Evolutionary conservation across 1,284 basidiomycete genomes (phyloP), one percentile per base, ranked within the genome.

Genomic region (Microbotryum violaceum): DNA sequence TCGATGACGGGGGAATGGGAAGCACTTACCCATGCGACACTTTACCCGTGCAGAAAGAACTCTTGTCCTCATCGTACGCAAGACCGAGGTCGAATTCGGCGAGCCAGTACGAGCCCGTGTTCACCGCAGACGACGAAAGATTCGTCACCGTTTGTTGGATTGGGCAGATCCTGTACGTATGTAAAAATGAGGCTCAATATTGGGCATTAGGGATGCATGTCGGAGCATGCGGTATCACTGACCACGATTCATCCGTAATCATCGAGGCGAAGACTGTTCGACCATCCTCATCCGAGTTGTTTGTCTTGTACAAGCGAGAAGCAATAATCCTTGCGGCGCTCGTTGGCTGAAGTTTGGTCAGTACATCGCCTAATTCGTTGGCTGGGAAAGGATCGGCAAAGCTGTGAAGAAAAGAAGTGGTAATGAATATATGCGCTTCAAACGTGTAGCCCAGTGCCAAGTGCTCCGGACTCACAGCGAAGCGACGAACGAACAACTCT

Each of bases 81-180:
- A 42, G 37, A 42, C 37, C 37, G 37, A 42, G 37, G 16, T 42
- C 37, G 37, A 42, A 42, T 42, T 42, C 37, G 6, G 37, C 37
- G 14, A 42, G 37, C 37, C 37, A 42, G 37, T 42, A 42, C 37
- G 37, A 14, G 12, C 37, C 37, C 37, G 37, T 42, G 37, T 42
- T 42, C 37, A 42, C 37, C 10, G 37, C 10, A 18, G 58, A 29
- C 1, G 33, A 3, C 4, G 64, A 62, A 10, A 58, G 8, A 42
- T 62, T 61, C 31, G 64, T 25, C 2, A 66, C 69, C 2, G 55
- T 42, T 23, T 63, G 64, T 46, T 71, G 70, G 49, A 58, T 64
- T 0, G 68, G 48, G 62, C 69, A 70, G 16, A 23, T 46, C 37
- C 37, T 42, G 37, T 2, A 16, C 16, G 37, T 42, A 42, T 42